phyloP scores from a whole-genome alignment of 169 alveolate genomes.

The Plasmodium knowlesi region DNA sequence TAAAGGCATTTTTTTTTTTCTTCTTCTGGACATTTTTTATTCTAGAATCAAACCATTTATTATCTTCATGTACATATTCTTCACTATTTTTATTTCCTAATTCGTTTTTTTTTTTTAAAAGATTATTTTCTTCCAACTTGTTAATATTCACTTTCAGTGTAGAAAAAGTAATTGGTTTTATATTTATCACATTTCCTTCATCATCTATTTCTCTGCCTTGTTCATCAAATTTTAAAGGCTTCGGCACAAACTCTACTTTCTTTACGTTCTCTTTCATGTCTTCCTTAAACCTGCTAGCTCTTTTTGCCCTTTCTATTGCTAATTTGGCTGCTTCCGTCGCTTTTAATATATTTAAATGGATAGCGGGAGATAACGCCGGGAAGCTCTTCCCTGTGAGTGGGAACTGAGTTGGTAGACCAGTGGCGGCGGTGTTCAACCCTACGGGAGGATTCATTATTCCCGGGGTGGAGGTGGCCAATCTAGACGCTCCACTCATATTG shows the following conservation, averaged over 20 bases:
- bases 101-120: conserved; percentile 76
- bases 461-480: neutral
- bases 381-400: conserved; percentile 2
- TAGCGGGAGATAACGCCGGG: neutral
- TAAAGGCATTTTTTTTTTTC: conserved; percentile 51
- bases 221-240: conserved; percentile 80
- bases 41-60: conserved; percentile 64
- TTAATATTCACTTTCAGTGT: conserved; percentile 83
- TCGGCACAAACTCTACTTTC: conserved; percentile 50
- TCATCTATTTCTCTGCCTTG: conserved; percentile 85
- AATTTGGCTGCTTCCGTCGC: conserved; percentile 80
- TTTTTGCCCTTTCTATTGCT: conserved; percentile 82
- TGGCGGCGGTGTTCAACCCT: neutral
- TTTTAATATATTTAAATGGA: conserved; percentile 56
- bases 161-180: conserved; percentile 80
- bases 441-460: neutral
- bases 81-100: conserved; percentile 8
- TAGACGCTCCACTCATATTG: neutral
- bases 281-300: conserved; percentile 73
- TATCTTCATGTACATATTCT: conserved; percentile 13
- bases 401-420: neutral
- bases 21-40: conserved; percentile 44
- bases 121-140: conserved; percentile 75
- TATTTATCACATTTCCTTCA: conserved; percentile 83
- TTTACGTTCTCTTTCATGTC: conserved; percentile 12